Evolutionary conservation across 495 filamentous ascomycete genomes (phyloP), one percentile per base, ranked within the genome.

Genomic region (Talaromyces liani): DNA sequence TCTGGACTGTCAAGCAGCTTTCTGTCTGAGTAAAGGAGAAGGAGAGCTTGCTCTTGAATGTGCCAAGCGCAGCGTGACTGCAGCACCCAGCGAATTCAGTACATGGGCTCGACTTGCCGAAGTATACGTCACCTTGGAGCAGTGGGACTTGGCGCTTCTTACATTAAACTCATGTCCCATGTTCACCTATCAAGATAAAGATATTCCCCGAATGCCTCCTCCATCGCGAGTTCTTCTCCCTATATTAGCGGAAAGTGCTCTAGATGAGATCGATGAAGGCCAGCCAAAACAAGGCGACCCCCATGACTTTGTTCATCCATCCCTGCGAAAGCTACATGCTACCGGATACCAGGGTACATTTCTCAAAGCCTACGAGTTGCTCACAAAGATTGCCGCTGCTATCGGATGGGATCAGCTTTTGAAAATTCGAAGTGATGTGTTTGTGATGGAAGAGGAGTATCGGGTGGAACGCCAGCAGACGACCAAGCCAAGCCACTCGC

Each of bases 401-500:
- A 97, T 98, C 68, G 95, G 94, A 29, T 98, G 94, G 94, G 94
- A 98, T 69, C 91, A 96, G 68, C 82, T 98, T 14, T 81, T 98
- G 27, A 93, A 89, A 71, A 92, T 92, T 66, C 84, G 94, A 59
- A 97, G 93, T 75, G 91, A 93, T 64, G 94, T 98, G 5, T 98
- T 98, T 68, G 95, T 98, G 31, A 98, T 98, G 94, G 94, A 98
- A 70, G 94, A 98, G 69, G 94, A 98, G 72, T 98, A 98, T 67
- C 85, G 95, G 16, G 88, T 84, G 60, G 94, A 98, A 75, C 93
- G 91, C 66, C 88, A 94, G 64, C 87, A 88, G 62, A 66, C 69
- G 16, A 69, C 79, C 14, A 79, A 83, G 58, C 71, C 77, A 49
- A 78, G 79, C 16, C 72, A 80, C 3, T 71, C 80, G 31, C 82